phyloP scores from a whole-genome alignment of 306 rosid species.

The Cyclanthera cordifolia region DNA sequence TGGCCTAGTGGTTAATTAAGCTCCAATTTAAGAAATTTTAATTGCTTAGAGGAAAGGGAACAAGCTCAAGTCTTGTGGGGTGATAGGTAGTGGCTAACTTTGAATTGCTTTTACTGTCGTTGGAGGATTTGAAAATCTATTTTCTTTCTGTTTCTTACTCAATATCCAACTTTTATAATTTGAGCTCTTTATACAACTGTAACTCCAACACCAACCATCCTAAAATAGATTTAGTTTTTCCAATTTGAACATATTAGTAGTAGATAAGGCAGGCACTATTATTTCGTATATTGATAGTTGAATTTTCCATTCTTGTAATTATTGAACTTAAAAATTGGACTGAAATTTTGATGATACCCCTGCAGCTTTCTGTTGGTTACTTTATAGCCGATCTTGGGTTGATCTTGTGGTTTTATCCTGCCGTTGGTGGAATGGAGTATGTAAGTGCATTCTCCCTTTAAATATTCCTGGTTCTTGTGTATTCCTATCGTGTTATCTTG shows the following conservation, averaged over 20 bases:
- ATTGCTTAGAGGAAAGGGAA: neutral
- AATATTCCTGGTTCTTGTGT: neutral
- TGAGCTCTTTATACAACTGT: neutral
- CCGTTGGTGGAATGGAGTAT: constrained; percentile 91
- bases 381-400: constrained; percentile 77
- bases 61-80: neutral
- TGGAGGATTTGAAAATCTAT: neutral
- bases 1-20: neutral
- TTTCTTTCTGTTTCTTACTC: neutral
- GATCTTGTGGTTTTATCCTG: constrained; percentile 82
- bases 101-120: neutral
- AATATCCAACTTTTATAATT: neutral
- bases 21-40: neutral
- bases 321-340: neutral
- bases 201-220: neutral
- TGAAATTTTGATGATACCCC: constrained; percentile 6
- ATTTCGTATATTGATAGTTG: neutral
- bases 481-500: neutral
- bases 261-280: neutral
- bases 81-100: neutral
- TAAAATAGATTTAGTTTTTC: neutral
- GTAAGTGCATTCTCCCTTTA: constrained; percentile 41
- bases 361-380: constrained; percentile 87
- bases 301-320: too few species aligned
- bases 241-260: neutral